Base-by-base conservation (phyloP, 2,329 filamentous ascomycete species). In the Sporothrix mexicana region DNA sequence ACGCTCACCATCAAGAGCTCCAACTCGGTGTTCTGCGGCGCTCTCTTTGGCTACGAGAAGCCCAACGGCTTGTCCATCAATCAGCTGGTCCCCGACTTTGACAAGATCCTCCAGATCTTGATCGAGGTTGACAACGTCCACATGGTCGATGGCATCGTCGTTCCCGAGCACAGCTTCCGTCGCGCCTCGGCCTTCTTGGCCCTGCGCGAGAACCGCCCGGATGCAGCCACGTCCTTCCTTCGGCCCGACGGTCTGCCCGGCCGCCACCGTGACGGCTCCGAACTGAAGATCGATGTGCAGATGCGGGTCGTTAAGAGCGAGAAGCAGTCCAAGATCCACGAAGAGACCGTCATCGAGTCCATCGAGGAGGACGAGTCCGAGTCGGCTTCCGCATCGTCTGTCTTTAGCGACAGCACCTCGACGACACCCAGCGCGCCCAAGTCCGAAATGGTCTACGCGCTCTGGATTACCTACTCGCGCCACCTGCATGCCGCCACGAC, bases 401-500 rank as follows among this genome's bases (percentile, higher is more conserved):
- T 71, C 7, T 49, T 57, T n/a, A 43, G 53, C 3, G 53, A 68
- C 69, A 51, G 53, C 69, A 47, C 36, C 10, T 79, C 83, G 74
- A 79, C 81, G 36, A 78, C 80, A 47, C 45, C 71, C 10, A 53
- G 66, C 66, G n/a, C 66, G 45, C 79, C 83, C 3, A 85, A 87
- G 74, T 88, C 91, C 17, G 94, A 98, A 80, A 88, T 97, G 75
- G 94, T 98, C 0, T 98, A 95, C 83, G 96, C 96, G 12, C 84
- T 99, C 43, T 99, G 96, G 96, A 92, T 99, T 76, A 98, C 95
- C 0, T 99, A 98, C 80, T 98, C 95, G 20, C 88, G 95, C 75
- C 94, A 98, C 78, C 86, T 98, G 13, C 96, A 99, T 80, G 92
- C 93, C 17, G 66, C 45, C 25, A 43, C 23, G 15, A 87, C 90